Percentiles rank a stretch among this genome's conserved stretches.
Evolutionary conservation across 805 yeast species (phyloP).

Genomic region (Metschnikowia orientalis): DNA sequence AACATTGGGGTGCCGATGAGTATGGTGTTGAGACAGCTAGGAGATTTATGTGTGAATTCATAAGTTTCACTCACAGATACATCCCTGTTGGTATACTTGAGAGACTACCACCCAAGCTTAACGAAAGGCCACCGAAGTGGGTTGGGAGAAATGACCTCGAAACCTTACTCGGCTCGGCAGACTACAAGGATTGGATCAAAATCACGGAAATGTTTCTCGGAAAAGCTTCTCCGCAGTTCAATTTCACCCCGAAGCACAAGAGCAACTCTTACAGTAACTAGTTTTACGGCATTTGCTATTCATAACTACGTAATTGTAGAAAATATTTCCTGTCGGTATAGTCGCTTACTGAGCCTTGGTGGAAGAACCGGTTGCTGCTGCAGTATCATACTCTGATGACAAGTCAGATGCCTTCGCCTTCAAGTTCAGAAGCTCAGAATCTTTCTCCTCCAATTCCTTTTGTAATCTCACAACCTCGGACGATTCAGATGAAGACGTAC

Average conservation of each 20-base stretch:
- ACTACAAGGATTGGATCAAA: constrained; percentile 93
- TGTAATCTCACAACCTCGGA: constrained; percentile 46
- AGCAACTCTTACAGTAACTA: constrained; percentile 60
- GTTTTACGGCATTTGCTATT: too few species aligned
- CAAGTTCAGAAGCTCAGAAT: constrained; percentile 59
- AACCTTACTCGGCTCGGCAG: constrained; percentile 78
- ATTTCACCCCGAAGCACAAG: constrained; percentile 90
- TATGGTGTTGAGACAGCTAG: constrained; percentile 87
- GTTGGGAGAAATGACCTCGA: constrained; percentile 89
- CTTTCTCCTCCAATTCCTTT: constrained; percentile 46
- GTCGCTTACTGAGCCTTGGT: background rate
- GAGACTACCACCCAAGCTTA: constrained; percentile 78
- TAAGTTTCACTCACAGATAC: constrained; percentile 91
- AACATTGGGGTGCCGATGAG: constrained; percentile 98
- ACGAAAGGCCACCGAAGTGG: constrained; percentile 94
- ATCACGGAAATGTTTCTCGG: constrained; percentile 94
- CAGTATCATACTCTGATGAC: constrained; percentile 55
- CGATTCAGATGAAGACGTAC: constrained; percentile 14
- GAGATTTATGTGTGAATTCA: constrained; percentile 87
- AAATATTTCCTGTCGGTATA: too few species aligned
- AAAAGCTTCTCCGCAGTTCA: constrained; percentile 68
- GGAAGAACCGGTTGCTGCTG: constrained; percentile 13
- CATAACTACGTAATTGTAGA: too few species aligned
- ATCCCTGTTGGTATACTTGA: constrained; percentile 92
- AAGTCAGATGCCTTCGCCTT: constrained; percentile 71